A percentile compares a stretch with the other conserved stretches of the same genome.
Evolutionary conservation across 352 stramenopile genomes (phyloP).

Genomic region (Phytophthora gonapodyides): DNA sequence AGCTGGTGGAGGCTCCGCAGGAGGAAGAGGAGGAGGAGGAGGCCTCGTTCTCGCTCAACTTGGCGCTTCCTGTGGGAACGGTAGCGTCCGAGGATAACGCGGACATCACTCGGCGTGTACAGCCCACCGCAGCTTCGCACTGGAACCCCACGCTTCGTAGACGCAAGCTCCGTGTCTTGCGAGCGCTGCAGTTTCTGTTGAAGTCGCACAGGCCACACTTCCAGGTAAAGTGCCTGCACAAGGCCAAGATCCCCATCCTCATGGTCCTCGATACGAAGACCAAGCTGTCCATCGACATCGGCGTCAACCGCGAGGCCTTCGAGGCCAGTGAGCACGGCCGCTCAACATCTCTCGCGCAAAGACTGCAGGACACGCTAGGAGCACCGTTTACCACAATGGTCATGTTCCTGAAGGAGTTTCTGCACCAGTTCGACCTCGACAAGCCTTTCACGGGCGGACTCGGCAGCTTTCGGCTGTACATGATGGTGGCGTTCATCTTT

Average conservation of each 20-base stretch:
- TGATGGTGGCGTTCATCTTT: conserved; percentile 81
- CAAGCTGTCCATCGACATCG: conserved; percentile 63
- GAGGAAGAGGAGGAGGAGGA: conserved; percentile 22
- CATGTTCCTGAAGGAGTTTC: conserved; percentile 76
- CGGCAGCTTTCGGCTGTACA: conserved; percentile 79
- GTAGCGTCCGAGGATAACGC: conserved; percentile 26
- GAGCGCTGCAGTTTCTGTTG: conserved; percentile 61
- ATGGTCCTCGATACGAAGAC: conserved; percentile 62
- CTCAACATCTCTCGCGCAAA: conserved; percentile 61
- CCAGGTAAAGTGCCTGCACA: conserved; percentile 66
- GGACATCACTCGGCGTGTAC: conserved; percentile 36
- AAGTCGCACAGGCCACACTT: conserved; percentile 52
- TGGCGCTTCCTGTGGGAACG: conserved; percentile 40
- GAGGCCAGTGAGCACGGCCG: conserved; percentile 61
- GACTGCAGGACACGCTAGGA: conserved; percentile 50
- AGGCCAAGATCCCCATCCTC: conserved; percentile 79
- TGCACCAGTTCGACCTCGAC: conserved; percentile 78
- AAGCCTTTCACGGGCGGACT: conserved; percentile 81
- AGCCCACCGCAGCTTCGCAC: conserved; percentile 52
- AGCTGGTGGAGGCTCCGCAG: background rate
- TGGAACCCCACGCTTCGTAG: conserved; percentile 73
- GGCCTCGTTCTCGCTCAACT: conserved; percentile 67
- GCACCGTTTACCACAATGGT: conserved; percentile 58
- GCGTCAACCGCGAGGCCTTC: conserved; percentile 67
- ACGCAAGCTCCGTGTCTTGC: conserved; percentile 58